Conservation (phyloP, 2,329 filamentous ascomycete genomes). For the Dothideomycetes sp. region DNA sequence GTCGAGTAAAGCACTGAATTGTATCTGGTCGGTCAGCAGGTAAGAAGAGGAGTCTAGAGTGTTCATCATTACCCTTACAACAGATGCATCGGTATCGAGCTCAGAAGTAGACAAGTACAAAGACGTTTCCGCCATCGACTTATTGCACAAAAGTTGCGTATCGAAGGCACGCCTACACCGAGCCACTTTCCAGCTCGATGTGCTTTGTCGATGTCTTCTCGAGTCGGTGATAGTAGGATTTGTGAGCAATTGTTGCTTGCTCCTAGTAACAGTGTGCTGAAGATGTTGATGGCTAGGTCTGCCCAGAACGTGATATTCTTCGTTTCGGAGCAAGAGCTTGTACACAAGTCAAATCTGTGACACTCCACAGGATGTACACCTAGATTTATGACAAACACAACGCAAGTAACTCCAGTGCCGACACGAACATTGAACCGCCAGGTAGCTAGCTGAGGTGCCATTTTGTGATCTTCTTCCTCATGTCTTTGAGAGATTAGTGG, state of each 20-base stretch:
- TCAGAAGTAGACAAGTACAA: slow-evolving; percentile 23
- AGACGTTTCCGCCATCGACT: slow-evolving; percentile 17
- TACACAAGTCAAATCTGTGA: no score
- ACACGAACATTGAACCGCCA: no score
- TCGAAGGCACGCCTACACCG: slow-evolving; percentile 37
- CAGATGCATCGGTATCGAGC: slow-evolving; percentile 30
- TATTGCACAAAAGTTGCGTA: slow-evolving; percentile 29
- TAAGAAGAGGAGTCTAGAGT: no score
- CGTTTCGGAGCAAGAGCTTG: slow-evolving; percentile 1
- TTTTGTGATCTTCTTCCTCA: no score
- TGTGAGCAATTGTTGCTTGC: slow-evolving; percentile 47
- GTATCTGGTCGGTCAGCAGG: slow-evolving; percentile 16
- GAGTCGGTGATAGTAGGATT: slow-evolving; percentile 40
- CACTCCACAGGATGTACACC: no score
- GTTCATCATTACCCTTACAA: slow-evolving; percentile 19
- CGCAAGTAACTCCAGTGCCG: no score
- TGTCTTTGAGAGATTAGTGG: no score
- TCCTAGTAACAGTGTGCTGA: slow-evolving; percentile 37
- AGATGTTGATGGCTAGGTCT: slow-evolving; percentile 40
- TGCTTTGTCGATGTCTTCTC: slow-evolving; percentile 40
- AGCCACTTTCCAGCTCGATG: slow-evolving; percentile 36
- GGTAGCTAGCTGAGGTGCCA: no score
- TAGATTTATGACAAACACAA: no score
- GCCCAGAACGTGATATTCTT: slow-evolving; percentile 6
- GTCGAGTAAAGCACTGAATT: slow-evolving; percentile 25